A percentile compares a stretch with the other conserved stretches of the same genome.
phyloP scores from a whole-genome alignment of 305 asterid genomes.

The Fraxinus angustifolia region DNA sequence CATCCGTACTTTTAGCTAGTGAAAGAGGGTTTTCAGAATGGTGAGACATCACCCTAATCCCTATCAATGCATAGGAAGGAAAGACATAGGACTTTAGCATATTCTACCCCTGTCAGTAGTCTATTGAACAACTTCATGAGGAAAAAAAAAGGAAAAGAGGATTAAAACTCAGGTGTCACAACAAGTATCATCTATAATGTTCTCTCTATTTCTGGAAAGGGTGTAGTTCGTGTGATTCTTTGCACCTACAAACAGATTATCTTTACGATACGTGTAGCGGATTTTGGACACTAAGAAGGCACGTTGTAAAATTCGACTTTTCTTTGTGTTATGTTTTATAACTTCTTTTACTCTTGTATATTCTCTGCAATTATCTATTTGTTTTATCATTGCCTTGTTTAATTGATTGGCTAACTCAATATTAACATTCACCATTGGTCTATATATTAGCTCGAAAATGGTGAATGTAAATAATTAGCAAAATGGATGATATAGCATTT shows the following conservation, averaged over 20 bases:
- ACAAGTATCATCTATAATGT: background rate
- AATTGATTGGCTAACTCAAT: background rate
- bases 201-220: background rate
- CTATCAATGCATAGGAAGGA: conserved; percentile 9
- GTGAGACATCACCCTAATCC: conserved; percentile 44
- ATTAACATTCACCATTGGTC: background rate
- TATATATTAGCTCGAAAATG: background rate
- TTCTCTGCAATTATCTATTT: background rate
- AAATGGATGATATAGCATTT: background rate
- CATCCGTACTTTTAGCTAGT: conserved; percentile 55
- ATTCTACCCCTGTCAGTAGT: background rate
- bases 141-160: background rate
- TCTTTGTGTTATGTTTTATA: background rate
- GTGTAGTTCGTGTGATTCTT: background rate
- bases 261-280: background rate
- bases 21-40: conserved; percentile 85
- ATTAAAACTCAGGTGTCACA: background rate
- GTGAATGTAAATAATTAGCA: background rate
- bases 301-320: background rate
- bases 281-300: background rate
- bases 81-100: background rate
- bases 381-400: background rate
- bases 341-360: background rate
- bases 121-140: background rate
- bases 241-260: background rate